Conservation (phyloP, 768 basidiomycete species). For the Paxillus ammoniavirescens region DNA sequence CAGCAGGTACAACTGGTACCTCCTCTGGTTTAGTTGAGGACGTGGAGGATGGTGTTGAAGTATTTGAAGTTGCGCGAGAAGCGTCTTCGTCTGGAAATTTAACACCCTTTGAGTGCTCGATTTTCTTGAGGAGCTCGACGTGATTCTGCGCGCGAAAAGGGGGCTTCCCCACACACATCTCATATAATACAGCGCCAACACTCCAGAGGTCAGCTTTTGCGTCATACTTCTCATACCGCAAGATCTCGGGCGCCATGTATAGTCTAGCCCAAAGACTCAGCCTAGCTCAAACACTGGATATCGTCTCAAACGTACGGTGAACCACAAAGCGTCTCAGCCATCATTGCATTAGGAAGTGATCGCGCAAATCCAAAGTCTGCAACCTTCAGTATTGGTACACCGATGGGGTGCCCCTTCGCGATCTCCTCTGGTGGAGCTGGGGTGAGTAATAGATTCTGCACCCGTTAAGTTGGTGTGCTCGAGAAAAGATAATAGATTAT, state of each 20-base stretch:
- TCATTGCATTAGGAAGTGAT: constrained; percentile 84
- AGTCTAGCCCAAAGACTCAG: constrained; percentile 45
- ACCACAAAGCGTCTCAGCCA: constrained; percentile 97
- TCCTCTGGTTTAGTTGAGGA: constrained; percentile 39
- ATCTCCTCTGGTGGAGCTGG: constrained; percentile 79
- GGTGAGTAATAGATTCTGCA: constrained; percentile 84
- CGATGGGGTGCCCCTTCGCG: constrained; percentile 83
- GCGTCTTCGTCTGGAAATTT: constrained; percentile 93
- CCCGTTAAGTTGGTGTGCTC: constrained; percentile 5
- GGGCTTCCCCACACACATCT: constrained; percentile 91
- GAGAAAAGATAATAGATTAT: not conserved
- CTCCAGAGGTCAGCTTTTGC: constrained; percentile 99
- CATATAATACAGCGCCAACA: constrained; percentile 94
- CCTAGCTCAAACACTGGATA: not conserved
- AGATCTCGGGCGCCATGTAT: constrained; percentile 99
- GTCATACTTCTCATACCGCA: constrained; percentile 96
- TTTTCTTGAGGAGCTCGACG: constrained; percentile 90
- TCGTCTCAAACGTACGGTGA: constrained; percentile 69
- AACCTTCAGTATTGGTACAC: constrained; percentile 93
- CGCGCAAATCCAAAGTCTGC: constrained; percentile 99
- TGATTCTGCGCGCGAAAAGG: constrained; percentile 97
- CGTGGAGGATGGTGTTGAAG: constrained; percentile 12
- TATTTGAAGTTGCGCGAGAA: constrained; percentile 38
- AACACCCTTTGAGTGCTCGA: constrained; percentile 87
- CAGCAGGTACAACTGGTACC: constrained; percentile 62